Evolutionary conservation across 306 rosid genomes (phyloP).

Genomic region (Bauhinia variegata): DNA sequence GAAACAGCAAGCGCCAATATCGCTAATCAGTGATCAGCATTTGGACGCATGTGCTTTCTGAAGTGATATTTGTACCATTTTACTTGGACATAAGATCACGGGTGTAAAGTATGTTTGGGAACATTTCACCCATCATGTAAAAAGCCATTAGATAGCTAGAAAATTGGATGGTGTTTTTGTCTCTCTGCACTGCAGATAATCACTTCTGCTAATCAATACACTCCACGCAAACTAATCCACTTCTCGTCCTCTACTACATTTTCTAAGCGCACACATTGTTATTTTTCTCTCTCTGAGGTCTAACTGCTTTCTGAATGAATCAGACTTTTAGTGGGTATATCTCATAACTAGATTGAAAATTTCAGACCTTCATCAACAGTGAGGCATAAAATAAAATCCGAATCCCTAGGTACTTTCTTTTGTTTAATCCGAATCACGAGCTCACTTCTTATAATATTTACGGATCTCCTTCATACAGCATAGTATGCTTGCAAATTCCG

Average conservation of each 20-base stretch:
- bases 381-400: constrained; percentile 36
- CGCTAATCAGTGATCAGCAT: constrained; percentile 23
- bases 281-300: constrained; percentile 17
- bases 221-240: neutral
- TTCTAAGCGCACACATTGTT: constrained; percentile 30
- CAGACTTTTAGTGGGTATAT: neutral
- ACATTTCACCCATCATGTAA: constrained; percentile 15
- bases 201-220: constrained; percentile 29
- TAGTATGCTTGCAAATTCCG: constrained; percentile 14
- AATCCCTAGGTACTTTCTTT: constrained; percentile 12
- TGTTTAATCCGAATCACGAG: constrained; percentile 41
- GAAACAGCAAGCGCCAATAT: constrained; percentile 18
- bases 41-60: constrained; percentile 36
- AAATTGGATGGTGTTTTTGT: constrained; percentile 31
- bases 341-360: neutral
- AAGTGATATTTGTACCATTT: constrained; percentile 4
- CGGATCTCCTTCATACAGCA: constrained; percentile 10
- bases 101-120: constrained; percentile 24
- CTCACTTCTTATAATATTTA: constrained; percentile 30
- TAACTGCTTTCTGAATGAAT: constrained; percentile 12
- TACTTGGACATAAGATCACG: constrained; percentile 30
- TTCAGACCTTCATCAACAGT: neutral
- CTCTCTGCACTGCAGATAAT: constrained; percentile 8
- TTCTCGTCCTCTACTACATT: constrained; percentile 22
- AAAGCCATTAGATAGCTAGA: constrained; percentile 15